Conservation (phyloP, 1,284 basidiomycete species). For the Ganoderma meredithae region DNA sequence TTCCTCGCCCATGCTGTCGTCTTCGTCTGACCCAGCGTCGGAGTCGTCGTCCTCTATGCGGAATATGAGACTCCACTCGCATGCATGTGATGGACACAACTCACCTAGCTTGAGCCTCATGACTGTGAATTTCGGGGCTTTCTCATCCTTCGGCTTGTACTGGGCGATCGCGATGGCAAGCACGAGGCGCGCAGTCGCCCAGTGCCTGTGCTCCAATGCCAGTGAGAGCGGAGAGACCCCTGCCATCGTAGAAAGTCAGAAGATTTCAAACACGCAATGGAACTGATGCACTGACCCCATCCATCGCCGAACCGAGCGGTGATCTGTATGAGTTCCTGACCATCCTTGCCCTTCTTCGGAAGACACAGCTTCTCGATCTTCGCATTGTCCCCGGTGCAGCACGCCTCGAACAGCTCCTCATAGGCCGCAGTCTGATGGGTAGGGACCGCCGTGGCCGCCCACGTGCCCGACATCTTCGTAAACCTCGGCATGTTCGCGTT, state of each 20-base stretch:
- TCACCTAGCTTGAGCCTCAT: constrained; percentile 46
- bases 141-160: constrained; percentile 49
- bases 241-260: not conserved
- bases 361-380: constrained; percentile 59
- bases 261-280: not conserved
- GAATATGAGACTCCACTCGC: not conserved
- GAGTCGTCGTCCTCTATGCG: constrained; percentile 39
- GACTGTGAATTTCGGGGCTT: constrained; percentile 42
- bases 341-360: constrained; percentile 42
- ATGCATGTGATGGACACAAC: constrained; percentile 7
- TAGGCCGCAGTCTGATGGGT: constrained; percentile 45
- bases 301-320: constrained; percentile 27
- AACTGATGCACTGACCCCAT: constrained; percentile 5
- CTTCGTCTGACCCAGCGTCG: constrained; percentile 42
- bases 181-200: constrained; percentile 61
- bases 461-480: constrained; percentile 5
- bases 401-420: constrained; percentile 62
- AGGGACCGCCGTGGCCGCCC: constrained; percentile 4
- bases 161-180: constrained; percentile 61
- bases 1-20: constrained; percentile 41
- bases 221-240: constrained; percentile 54
- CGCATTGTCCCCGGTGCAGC: constrained; percentile 55
- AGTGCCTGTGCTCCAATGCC: constrained; percentile 54
- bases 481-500: constrained; percentile 1
- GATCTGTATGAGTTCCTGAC: constrained; percentile 51